Evolutionary conservation across 2,329 filamentous ascomycete genomes (phyloP), one percentile per base, ranked within the genome.

Genomic region (Cladosporium sp.): DNA sequence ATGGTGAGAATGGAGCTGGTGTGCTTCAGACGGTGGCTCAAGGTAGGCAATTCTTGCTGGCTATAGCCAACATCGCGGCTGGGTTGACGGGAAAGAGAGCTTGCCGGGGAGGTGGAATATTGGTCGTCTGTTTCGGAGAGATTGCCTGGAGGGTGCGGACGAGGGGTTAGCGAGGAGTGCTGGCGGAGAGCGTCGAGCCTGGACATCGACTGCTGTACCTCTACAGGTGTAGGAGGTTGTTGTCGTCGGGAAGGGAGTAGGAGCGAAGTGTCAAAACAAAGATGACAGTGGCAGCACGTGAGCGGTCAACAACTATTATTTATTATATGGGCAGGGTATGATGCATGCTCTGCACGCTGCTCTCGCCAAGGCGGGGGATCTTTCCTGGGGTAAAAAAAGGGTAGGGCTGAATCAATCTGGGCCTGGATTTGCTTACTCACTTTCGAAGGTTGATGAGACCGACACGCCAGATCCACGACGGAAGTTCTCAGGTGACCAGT

Each of bases 1-100:
- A 99, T 79, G 7, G 89, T 83, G 44, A 99, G 82, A 42, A 95
- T 87, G 2, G 86, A 89, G 68, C 83, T 88, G 63, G 84, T 80
- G 65, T 92, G 87, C 64, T 84, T 79, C 55, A 95, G 80, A 58
- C 83, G 84, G 67, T 95, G 89, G 52, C 85, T 73, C 40, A 89
- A 78, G 49, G 82, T 78, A n/a, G 88, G 88, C 7, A 62, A 50
- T 3, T 56, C 58, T 45, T 54, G 56, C 51, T 57, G 51, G 3
- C 52, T 38, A 38, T 61, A 59, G 27, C 56, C 60, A 34, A 54
- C 29, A 44, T 60, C 58, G 32, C 56, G 56, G 48, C 55, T 58
- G 38, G 55, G 58, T 50, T 58, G 56, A 47, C 59, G 54, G 17
- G 55, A 59, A 11, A 57, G 24, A 49, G 49, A 32, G 43, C 37